Conservation (phyloP, 495 filamentous ascomycete genomes). For the Penicillium desertorum region DNA sequence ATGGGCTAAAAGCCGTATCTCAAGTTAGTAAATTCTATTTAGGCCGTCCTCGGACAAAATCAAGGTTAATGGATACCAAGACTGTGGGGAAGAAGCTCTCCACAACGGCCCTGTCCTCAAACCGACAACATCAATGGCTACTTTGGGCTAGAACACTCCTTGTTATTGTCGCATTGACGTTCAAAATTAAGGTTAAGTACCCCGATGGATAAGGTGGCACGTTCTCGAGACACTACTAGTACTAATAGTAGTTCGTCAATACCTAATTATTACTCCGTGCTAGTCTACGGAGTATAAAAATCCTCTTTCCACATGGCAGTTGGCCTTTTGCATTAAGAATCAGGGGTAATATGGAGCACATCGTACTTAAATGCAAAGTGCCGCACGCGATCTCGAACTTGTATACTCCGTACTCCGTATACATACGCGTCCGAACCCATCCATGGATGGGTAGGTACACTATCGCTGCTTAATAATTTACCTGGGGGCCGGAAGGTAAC, state of each 20-base stretch:
- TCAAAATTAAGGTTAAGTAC: too few relatives aligned
- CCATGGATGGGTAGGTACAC: too few relatives aligned
- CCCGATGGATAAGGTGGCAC: too few relatives aligned
- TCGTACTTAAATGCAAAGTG: neutral
- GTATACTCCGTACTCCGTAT: neutral
- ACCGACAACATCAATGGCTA: neutral
- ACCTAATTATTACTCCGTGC: too few relatives aligned
- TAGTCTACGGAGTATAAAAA: too few relatives aligned
- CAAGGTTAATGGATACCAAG: neutral
- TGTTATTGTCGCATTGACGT: neutral
- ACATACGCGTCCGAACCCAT: neutral
- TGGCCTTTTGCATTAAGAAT: neutral
- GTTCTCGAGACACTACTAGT: too few relatives aligned
- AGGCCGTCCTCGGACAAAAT: too few relatives aligned
- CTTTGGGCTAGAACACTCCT: neutral
- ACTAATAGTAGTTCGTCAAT: too few relatives aligned
- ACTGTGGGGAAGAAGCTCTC: slow-evolving; percentile 3
- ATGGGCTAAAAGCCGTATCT: too few relatives aligned
- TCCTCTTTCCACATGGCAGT: neutral
- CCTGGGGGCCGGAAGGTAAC: neutral
- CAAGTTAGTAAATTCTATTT: too few relatives aligned
- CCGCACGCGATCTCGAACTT: neutral
- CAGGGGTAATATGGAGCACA: neutral
- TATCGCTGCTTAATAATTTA: slow-evolving; percentile 1
- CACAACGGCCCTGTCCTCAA: slow-evolving; percentile 7